Percentiles rank a stretch among this genome's conserved stretches.
Evolutionary conservation across 805 yeast genomes (phyloP).

Genomic region (Citeromyces matritensis): DNA sequence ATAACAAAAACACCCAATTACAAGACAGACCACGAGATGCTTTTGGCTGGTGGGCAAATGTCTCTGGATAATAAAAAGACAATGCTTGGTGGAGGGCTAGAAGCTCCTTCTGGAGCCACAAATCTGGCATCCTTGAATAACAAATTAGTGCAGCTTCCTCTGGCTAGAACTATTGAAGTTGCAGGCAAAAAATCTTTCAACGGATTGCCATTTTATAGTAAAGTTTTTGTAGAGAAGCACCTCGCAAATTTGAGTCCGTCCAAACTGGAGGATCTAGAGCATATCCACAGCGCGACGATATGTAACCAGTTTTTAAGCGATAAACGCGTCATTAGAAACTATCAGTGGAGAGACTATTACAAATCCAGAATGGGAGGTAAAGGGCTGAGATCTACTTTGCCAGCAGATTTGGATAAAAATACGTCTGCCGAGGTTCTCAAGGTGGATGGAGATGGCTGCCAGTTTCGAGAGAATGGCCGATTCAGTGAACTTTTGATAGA

Average conservation of each 20-base stretch:
- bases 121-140: conserved; percentile 2
- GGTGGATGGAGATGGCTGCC: too few relatives aligned
- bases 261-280: conserved; percentile 26
- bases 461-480: too few relatives aligned
- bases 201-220: conserved; percentile 2
- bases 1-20: conserved; percentile 18
- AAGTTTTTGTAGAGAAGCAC: background rate
- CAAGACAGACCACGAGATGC: conserved; percentile 5
- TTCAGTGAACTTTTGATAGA: too few relatives aligned
- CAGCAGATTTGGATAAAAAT: too few relatives aligned
- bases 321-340: conserved; percentile 23
- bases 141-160: conserved; percentile 9
- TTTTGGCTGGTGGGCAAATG: conserved; percentile 1
- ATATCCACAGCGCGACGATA: conserved; percentile 30
- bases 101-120: conserved; percentile 3
- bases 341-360: conserved; percentile 35
- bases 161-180: background rate
- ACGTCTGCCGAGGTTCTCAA: too few relatives aligned
- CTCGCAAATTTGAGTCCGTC: conserved; percentile 10
- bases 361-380: conserved; percentile 23
- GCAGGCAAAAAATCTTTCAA: conserved; percentile 1
- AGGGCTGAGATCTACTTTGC: conserved; percentile 3
- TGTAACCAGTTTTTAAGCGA: conserved; percentile 25
- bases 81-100: conserved; percentile 1
- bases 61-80: too few relatives aligned